Percentiles rank a stretch among this genome's conserved stretches.
phyloP scores from a whole-genome alignment of 768 basidiomycete genomes.

The Lactarius hengduanensis region DNA sequence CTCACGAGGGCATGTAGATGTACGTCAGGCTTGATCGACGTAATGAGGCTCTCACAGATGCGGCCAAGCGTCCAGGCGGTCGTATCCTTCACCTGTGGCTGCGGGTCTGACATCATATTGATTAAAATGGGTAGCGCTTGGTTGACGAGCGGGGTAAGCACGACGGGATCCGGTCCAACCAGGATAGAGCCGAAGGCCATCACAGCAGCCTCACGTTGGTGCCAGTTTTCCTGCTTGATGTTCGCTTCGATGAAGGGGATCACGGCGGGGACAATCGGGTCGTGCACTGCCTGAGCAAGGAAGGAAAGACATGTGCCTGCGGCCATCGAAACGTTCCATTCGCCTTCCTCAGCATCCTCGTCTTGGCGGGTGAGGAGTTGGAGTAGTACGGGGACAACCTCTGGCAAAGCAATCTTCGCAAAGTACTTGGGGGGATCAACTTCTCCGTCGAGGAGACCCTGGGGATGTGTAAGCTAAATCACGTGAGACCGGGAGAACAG shows the following conservation, averaged over 20 bases:
- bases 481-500: conserved; percentile 14
- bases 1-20: conserved; percentile 82
- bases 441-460: conserved; percentile 92
- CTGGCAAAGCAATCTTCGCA: conserved; percentile 90
- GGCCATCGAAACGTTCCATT: conserved; percentile 99
- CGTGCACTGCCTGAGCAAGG: conserved; percentile 87
- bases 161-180: conserved; percentile 88
- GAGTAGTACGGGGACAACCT: conserved; percentile 91
- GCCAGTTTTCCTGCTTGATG: conserved; percentile 93
- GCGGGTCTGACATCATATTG: conserved; percentile 88
- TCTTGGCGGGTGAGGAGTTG: conserved; percentile 88
- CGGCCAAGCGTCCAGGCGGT: conserved; percentile 97
- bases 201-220: conserved; percentile 91
- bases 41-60: conserved; percentile 87
- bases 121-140: conserved; percentile 94
- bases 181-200: conserved; percentile 99
- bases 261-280: conserved; percentile 86
- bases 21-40: conserved; percentile 83
- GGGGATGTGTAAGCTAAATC: conserved; percentile 5
- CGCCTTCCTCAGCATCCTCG: conserved; percentile 96
- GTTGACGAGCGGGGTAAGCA: conserved; percentile 86
- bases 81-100: conserved; percentile 90
- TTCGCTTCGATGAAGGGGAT: conserved; percentile 98
- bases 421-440: conserved; percentile 82
- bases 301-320: conserved; percentile 88